These are phyloP conservation scores for Cordyceps militaris DNA, from an alignment of 2,329 filamentous ascomycete species.

Conservation along the genomic window DNA sequence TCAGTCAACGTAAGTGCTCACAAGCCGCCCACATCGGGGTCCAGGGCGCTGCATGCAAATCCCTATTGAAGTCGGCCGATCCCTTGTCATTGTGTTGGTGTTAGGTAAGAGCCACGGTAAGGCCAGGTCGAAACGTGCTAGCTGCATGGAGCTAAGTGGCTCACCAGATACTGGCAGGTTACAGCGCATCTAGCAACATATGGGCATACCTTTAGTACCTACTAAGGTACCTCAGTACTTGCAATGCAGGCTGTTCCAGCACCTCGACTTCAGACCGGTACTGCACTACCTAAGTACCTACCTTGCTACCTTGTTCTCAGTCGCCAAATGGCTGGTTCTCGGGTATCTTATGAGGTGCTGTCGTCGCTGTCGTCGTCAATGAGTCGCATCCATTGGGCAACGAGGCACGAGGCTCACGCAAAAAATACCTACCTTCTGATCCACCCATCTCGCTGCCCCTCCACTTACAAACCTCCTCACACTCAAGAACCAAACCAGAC, in stretches of 20 bases:
- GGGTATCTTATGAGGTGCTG: background rate
- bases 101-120: no score
- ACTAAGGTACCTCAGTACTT: background rate
- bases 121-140: background rate
- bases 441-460: background rate
- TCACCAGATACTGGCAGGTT: background rate
- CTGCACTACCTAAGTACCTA: no score
- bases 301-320: background rate
- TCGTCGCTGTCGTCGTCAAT: background rate
- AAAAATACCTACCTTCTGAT: background rate
- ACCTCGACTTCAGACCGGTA: no score
- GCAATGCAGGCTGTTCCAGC: no score
- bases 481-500: background rate
- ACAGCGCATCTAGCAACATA: background rate
- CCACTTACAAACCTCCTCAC: background rate
- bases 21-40: background rate
- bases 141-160: conserved; percentile 6
- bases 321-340: background rate
- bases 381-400: background rate
- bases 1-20: background rate
- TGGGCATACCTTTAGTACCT: no score
- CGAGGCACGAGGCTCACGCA: background rate
- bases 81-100: background rate
- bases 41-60: background rate
- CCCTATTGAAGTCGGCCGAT: background rate